phyloP scores from a whole-genome alignment of 2,329 filamentous ascomycete species.

The Cladophialophora chaetospira region DNA sequence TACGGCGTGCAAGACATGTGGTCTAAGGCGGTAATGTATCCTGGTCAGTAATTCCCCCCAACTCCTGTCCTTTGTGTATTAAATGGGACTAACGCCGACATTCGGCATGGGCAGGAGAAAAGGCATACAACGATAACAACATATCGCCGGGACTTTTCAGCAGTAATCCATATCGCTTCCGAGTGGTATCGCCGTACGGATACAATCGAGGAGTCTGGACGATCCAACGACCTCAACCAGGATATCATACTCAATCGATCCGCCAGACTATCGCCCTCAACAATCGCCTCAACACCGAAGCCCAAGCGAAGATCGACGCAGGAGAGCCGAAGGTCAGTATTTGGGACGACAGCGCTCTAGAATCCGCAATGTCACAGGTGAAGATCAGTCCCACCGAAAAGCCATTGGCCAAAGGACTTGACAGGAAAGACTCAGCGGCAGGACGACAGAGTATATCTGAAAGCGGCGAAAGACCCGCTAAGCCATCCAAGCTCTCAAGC shows the following conservation, averaged over 20 bases:
- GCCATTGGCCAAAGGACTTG: not conserved
- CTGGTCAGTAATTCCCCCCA: too few species aligned
- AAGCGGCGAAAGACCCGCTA: constrained; percentile 8
- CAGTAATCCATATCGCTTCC: constrained; percentile 41
- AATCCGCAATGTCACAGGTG: constrained; percentile 37
- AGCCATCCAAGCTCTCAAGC: constrained; percentile 37
- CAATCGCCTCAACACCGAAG: constrained; percentile 40
- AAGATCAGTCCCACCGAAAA: constrained; percentile 15
- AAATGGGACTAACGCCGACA: too few species aligned
- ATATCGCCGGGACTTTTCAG: constrained; percentile 30
- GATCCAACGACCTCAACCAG: constrained; percentile 35
- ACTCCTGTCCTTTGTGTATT: too few species aligned
- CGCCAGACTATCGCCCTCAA: constrained; percentile 43
- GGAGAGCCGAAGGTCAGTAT: constrained; percentile 43
- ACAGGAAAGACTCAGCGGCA: constrained; percentile 2
- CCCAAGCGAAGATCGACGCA: constrained; percentile 39
- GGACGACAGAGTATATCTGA: constrained; percentile 6
- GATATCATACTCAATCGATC: constrained; percentile 39
- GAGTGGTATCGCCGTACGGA: constrained; percentile 42
- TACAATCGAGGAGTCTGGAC: constrained; percentile 32
- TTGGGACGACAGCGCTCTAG: constrained; percentile 41
- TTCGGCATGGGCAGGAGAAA: too few species aligned
- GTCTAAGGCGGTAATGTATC: constrained; percentile 52
- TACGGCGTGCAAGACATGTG: constrained; percentile 45
- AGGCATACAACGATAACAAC: constrained; percentile 38